Conservation (phyloP, 805 yeast genomes). For the Yamadazyma kitorensis region DNA sequence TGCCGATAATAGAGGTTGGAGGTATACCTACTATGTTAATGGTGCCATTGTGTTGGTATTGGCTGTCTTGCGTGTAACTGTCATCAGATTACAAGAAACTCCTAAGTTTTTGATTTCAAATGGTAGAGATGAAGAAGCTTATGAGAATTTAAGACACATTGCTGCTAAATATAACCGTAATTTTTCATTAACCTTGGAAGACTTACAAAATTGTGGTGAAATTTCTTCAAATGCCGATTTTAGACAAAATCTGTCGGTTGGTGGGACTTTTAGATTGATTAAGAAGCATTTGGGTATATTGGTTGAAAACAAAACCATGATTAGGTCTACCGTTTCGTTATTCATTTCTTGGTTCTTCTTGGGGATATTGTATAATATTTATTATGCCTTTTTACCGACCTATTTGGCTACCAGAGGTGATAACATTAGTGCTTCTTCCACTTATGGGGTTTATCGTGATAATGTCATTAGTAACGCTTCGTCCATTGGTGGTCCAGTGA, state of each 20-base stretch:
- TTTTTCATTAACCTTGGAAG: slow-evolving; percentile 44
- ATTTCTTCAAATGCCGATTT: slow-evolving; percentile 17
- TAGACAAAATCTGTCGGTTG: slow-evolving; percentile 19
- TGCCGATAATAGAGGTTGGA: slow-evolving; percentile 56
- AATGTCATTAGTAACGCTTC: slow-evolving; percentile 44
- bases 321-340: slow-evolving; percentile 37
- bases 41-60: slow-evolving; percentile 47
- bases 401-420: slow-evolving; percentile 54
- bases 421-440: slow-evolving; percentile 36
- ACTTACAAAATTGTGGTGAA: slow-evolving; percentile 45
- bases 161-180: slow-evolving; percentile 47
- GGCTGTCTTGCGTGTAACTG: slow-evolving; percentile 31
- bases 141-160: slow-evolving; percentile 37
- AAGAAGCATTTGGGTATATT: slow-evolving; percentile 39
- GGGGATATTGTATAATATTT: slow-evolving; percentile 55
- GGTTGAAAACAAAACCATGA: slow-evolving; percentile 42
- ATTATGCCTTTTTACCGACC: slow-evolving; percentile 50
- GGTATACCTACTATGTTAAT: slow-evolving; percentile 51
- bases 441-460: slow-evolving; percentile 45
- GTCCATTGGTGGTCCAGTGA: slow-evolving; percentile 52
- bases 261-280: slow-evolving; percentile 20
- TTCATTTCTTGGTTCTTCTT: slow-evolving; percentile 52
- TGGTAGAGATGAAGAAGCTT: slow-evolving; percentile 52
- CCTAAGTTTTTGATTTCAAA: slow-evolving; percentile 55
- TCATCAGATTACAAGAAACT: slow-evolving; percentile 45